phyloP scores from a whole-genome alignment of 768 basidiomycete species.

The Lepiota venenata region DNA sequence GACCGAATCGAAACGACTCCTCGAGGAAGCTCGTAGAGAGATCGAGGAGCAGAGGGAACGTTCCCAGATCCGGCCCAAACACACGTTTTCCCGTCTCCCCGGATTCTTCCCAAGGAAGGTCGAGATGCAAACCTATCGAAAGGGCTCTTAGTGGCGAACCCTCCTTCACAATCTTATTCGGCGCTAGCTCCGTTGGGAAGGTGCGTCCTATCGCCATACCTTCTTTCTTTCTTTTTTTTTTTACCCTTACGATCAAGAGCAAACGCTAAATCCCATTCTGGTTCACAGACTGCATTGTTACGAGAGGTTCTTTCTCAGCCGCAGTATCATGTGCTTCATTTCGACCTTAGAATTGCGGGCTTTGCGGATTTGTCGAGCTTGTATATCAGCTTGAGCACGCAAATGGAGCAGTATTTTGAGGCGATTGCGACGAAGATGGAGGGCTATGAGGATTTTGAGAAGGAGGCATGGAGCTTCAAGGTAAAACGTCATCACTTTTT shows the following conservation, averaged over 20 bases:
- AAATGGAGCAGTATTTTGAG: conserved; percentile 81
- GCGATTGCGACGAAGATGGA: conserved; percentile 51
- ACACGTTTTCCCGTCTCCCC: conserved; percentile 76
- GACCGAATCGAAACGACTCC: conserved; percentile 68
- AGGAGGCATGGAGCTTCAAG: conserved; percentile 78
- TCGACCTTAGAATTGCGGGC: conserved; percentile 80
- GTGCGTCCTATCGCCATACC: conserved; percentile 26
- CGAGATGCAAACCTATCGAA: conserved; percentile 64
- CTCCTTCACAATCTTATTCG: conserved; percentile 77
- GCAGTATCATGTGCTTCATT: conserved; percentile 76
- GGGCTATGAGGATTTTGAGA: conserved; percentile 72
- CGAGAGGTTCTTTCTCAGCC: conserved; percentile 71
- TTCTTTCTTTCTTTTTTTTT: neutral
- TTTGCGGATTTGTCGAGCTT: conserved; percentile 80
- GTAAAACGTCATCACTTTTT: no score
- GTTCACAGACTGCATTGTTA: conserved; percentile 64
- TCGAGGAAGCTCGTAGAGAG: conserved; percentile 78
- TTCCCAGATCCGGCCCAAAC: conserved; percentile 64
- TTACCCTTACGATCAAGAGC: conserved; percentile 1
- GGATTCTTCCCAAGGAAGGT: conserved; percentile 68
- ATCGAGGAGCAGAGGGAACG: conserved; percentile 66
- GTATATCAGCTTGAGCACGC: conserved; percentile 71
- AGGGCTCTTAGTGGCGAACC: conserved; percentile 67
- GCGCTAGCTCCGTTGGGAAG: conserved; percentile 82
- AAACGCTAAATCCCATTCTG: conserved; percentile 1